Evolutionary conservation across 208 protist genomes (phyloP).

Genomic region (Leishmania gerbilli): DNA sequence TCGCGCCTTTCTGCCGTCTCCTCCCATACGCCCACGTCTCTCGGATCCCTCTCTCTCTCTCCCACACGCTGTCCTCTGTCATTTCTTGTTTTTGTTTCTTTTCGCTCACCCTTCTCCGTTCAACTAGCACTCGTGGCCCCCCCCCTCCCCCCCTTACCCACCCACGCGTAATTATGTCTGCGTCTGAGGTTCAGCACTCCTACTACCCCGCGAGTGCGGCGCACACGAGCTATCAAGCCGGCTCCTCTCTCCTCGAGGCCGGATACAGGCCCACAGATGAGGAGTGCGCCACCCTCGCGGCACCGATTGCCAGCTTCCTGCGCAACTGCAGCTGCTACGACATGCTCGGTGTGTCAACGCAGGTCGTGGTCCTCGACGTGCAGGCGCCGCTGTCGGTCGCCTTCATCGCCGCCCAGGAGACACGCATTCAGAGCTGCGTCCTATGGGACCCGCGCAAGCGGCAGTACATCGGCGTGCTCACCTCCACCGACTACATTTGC

Average conservation of each 20-base stretch:
- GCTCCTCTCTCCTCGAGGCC: constrained; percentile 36
- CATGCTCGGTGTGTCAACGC: constrained; percentile 81
- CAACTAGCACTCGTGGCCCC: too few species aligned
- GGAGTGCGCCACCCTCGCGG: constrained; percentile 58
- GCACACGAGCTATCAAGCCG: constrained; percentile 22
- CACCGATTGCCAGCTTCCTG: constrained; percentile 70
- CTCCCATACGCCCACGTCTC: background rate
- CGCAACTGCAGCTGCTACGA: constrained; percentile 84
- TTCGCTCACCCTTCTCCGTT: background rate
- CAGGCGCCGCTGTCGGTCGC: constrained; percentile 69
- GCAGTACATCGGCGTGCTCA: constrained; percentile 75
- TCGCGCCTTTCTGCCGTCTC: background rate
- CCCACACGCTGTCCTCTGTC: background rate
- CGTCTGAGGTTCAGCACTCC: constrained; percentile 33
- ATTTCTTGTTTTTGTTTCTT: background rate
- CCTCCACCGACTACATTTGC: constrained; percentile 86
- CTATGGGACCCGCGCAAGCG: constrained; percentile 69
- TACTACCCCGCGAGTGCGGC: constrained; percentile 31
- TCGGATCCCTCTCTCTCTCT: background rate
- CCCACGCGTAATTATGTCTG: constrained; percentile 21
- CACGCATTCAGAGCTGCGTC: constrained; percentile 76
- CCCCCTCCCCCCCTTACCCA: background rate
- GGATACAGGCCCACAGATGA: constrained; percentile 62
- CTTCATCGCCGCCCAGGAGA: constrained; percentile 91
- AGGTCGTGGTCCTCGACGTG: constrained; percentile 87